These are phyloP conservation scores for Xylariaceae sp. DNA, from an alignment of 2,329 filamentous ascomycete genomes.

Conservation along the genomic window DNA sequence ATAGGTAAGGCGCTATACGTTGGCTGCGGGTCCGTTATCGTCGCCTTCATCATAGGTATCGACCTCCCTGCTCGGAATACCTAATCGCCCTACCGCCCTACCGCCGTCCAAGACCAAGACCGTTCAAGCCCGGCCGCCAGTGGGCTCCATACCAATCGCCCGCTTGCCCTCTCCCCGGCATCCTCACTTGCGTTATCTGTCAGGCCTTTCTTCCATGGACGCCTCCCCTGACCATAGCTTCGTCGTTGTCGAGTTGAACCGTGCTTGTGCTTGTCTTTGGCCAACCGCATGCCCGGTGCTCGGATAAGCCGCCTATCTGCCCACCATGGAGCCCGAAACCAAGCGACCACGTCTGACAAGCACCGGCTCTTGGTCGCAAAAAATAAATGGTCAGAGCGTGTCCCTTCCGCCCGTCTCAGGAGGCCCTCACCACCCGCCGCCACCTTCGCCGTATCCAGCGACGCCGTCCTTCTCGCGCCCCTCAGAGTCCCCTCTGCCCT, in stretches of 20 bases:
- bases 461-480: slow-evolving; percentile 36
- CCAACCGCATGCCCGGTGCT: slow-evolving; percentile 32
- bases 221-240: slow-evolving; percentile 31
- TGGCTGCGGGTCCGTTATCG: slow-evolving; percentile 5
- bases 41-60: background rate
- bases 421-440: slow-evolving; percentile 36
- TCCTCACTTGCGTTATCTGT: slow-evolving; percentile 25
- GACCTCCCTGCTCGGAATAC: background rate
- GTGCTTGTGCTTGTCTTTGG: slow-evolving; percentile 27
- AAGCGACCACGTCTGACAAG: slow-evolving; percentile 54
- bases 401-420: slow-evolving; percentile 36
- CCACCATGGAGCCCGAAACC: slow-evolving; percentile 56
- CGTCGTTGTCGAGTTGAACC: slow-evolving; percentile 31
- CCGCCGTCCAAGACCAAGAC: background rate
- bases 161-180: slow-evolving; percentile 13
- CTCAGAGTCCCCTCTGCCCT: slow-evolving; percentile 35
- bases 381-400: slow-evolving; percentile 35
- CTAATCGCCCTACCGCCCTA: background rate
- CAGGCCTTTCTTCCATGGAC: slow-evolving; percentile 35
- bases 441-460: slow-evolving; percentile 34
- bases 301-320: slow-evolving; percentile 34
- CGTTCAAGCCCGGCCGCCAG: background rate
- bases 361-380: slow-evolving; percentile 44
- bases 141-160: slow-evolving; percentile 15
- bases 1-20: slow-evolving; percentile 9